Evolutionary conservation across 2,329 filamentous ascomycete genomes (phyloP), one percentile per base, ranked within the genome.

Genomic region (Penicillium sp.): DNA sequence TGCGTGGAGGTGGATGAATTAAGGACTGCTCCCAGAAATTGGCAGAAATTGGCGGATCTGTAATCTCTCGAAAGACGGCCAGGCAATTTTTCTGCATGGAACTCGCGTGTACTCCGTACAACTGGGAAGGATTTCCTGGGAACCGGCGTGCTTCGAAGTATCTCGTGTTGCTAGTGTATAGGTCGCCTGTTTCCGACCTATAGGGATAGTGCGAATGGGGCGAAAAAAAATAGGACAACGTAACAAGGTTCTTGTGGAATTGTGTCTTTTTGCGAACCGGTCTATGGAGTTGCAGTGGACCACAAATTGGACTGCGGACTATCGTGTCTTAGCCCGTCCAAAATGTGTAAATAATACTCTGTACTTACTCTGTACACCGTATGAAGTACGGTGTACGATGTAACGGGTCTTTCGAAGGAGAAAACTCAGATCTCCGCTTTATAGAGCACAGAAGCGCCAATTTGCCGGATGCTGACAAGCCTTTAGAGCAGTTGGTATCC

Each of bases 1-100:
- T 58, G 46, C 55, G 41, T 51, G 44, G 57, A 45, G 45, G 5
- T 33, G 13, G 23, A 47, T 33, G 41, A 40, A 25, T 40, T n/a
- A 11, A 25, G n/a, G 19, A 36, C 23, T n/a, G 57, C 54, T 38
- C 34, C 60, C 57, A 56, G 46, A 16, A 44, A 53, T 34, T 56
- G 21, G 38, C 16, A 31, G 29, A 31, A 31, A 13, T 10, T 31
- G 29, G 16, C 7, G 34, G 8, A 38, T 51, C 39, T 46, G 34
- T 25, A 57, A 49, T 33, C n/a, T 29, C n/a, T 39, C 21, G 50
- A 58, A 60, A 59, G 50, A 60, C 59, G 61, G 61, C 62, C 61
- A 63, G 59, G 16, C 5, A 40, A 53, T 23, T 3, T 33, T 59
- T 50, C 36, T 50, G 52, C 34, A 36, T 52, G 50, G 50, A 44